Evolutionary conservation across 306 rosid species (phyloP).

Genomic region (Leucaena leucocephala): DNA sequence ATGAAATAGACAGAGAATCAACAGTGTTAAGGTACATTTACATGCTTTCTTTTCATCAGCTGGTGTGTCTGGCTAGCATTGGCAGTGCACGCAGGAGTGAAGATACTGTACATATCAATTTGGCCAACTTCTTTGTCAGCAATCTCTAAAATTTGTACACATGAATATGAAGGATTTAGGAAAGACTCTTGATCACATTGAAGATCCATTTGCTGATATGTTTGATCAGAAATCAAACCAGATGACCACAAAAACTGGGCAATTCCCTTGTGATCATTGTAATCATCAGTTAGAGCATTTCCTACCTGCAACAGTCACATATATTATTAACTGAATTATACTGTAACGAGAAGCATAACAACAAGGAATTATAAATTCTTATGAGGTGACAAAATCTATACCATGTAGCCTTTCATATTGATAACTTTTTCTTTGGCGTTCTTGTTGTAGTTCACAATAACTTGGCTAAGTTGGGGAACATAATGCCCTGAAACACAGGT

Average conservation of each 20-base stretch:
- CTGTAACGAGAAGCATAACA: slow-evolving; percentile 16
- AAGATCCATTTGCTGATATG: slow-evolving; percentile 64
- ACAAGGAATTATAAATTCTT: not conserved
- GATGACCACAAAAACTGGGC: slow-evolving; percentile 85
- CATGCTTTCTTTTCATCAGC: slow-evolving; percentile 61
- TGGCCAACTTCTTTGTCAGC: slow-evolving; percentile 66
- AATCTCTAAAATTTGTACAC: slow-evolving; percentile 46
- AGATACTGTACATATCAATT: slow-evolving; percentile 85
- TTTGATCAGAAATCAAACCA: slow-evolving; percentile 90
- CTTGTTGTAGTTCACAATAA: slow-evolving; percentile 65
- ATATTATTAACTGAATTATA: not conserved
- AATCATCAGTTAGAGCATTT: slow-evolving; percentile 71
- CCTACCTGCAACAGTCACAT: slow-evolving; percentile 71
- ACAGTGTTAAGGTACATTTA: slow-evolving; percentile 41
- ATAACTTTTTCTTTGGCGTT: slow-evolving; percentile 44
- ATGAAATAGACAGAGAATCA: not conserved
- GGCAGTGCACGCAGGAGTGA: slow-evolving; percentile 62
- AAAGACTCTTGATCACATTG: slow-evolving; percentile 57
- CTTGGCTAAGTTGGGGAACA: slow-evolving; percentile 94
- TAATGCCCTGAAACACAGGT: slow-evolving; percentile 75
- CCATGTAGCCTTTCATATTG: slow-evolving; percentile 90
- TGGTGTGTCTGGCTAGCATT: slow-evolving; percentile 54
- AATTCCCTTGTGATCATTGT: slow-evolving; percentile 73
- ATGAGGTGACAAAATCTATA: slow-evolving; percentile 34
- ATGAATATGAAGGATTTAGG: slow-evolving; percentile 55